Evolutionary conservation across 2,329 filamentous ascomycete genomes (phyloP).

Genomic region (Calcarisporium arbuscula): DNA sequence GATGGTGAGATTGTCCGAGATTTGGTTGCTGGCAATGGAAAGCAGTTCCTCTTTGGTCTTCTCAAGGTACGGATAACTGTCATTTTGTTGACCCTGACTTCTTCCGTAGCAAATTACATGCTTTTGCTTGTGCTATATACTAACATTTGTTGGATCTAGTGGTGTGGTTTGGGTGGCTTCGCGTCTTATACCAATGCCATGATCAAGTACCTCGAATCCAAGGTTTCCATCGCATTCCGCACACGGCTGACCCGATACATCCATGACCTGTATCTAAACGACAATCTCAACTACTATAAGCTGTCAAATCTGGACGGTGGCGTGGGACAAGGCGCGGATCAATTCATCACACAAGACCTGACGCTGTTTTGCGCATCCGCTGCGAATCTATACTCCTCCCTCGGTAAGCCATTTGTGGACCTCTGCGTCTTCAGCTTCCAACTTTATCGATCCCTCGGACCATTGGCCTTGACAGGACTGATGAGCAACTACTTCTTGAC

Average conservation of each 20-base stretch:
- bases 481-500: slow-evolving; percentile 92
- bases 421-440: slow-evolving; percentile 98
- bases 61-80: slow-evolving; percentile 64
- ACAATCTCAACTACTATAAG: slow-evolving; percentile 95
- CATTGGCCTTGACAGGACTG: slow-evolving; percentile 77
- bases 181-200: slow-evolving; percentile 97
- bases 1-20: slow-evolving; percentile 96
- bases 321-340: slow-evolving; percentile 84
- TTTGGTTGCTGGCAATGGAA: slow-evolving; percentile 89
- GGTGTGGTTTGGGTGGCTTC: slow-evolving; percentile 88
- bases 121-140: no score
- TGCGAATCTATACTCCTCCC: slow-evolving; percentile 86
- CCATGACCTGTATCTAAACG: slow-evolving; percentile 92
- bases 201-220: slow-evolving; percentile 97
- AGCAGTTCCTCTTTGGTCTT: slow-evolving; percentile 80
- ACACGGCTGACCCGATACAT: slow-evolving; percentile 94
- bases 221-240: slow-evolving; percentile 96
- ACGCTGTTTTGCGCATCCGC: slow-evolving; percentile 92
- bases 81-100: no score
- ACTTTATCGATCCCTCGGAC: slow-evolving; percentile 84
- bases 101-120: not conserved
- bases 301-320: slow-evolving; percentile 88
- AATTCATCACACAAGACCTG: slow-evolving; percentile 95
- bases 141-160: slow-evolving; percentile 41
- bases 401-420: slow-evolving; percentile 98